These are phyloP conservation scores for Saraca asoca DNA, from an alignment of 331 rosid species.

Conservation along the genomic window DNA sequence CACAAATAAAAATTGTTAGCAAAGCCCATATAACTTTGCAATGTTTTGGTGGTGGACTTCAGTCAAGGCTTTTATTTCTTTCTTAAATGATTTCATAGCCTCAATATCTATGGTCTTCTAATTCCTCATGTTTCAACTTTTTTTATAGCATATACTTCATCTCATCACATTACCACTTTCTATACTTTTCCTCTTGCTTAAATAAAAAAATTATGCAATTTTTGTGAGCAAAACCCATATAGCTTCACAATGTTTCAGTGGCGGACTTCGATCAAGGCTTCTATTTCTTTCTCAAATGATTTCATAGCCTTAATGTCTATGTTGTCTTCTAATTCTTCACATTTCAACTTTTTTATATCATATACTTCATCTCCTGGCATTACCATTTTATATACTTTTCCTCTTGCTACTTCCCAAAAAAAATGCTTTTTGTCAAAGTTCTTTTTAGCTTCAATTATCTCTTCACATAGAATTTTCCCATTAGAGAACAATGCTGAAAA, in stretches of 20 bases:
- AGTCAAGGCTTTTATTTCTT: slow-evolving; percentile 35
- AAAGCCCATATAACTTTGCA: slow-evolving; percentile 46
- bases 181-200: slow-evolving; percentile 44
- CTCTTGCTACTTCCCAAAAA: slow-evolving; percentile 45
- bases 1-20: slow-evolving; percentile 40
- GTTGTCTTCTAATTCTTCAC: slow-evolving; percentile 35
- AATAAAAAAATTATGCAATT: no score
- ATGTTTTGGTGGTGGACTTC: slow-evolving; percentile 43
- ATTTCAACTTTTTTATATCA: slow-evolving; percentile 42
- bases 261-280: slow-evolving; percentile 37
- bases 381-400: slow-evolving; percentile 40
- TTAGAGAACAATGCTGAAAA: slow-evolving; percentile 55
- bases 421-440: slow-evolving; percentile 36
- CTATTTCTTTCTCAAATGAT: slow-evolving; percentile 31
- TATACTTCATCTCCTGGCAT: slow-evolving; percentile 38
- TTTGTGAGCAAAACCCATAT: slow-evolving; percentile 44
- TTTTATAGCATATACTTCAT: slow-evolving; percentile 43
- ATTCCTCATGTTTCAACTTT: slow-evolving; percentile 40
- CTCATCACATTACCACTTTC: slow-evolving; percentile 30
- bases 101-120: slow-evolving; percentile 30
- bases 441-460: slow-evolving; percentile 47
- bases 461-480: slow-evolving; percentile 45
- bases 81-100: slow-evolving; percentile 34
- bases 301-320: slow-evolving; percentile 34
- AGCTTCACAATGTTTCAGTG: slow-evolving; percentile 49